A percentile compares a stretch with the other conserved stretches of the same genome.
Conservation (phyloP, 352 stramenopile species). For the Phytopythium sindhum region DNA sequence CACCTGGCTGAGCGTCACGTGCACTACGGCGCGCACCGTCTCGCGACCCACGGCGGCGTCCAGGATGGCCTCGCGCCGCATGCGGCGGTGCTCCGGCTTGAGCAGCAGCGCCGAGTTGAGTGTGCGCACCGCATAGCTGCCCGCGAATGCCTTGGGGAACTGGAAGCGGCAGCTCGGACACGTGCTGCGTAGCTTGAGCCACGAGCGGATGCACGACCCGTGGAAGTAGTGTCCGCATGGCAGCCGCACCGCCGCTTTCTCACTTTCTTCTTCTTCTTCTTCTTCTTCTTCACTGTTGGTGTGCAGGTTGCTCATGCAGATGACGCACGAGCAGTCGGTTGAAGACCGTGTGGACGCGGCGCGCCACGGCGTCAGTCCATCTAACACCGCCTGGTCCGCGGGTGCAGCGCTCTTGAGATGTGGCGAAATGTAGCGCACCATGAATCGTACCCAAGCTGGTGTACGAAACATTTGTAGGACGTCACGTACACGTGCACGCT, state of each 20-base stretch:
- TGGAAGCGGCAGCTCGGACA: constrained; percentile 95
- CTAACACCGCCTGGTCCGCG: constrained; percentile 65
- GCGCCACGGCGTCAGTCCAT: constrained; percentile 36
- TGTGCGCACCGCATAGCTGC: constrained; percentile 74
- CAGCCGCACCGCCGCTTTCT: constrained; percentile 54
- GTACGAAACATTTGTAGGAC: constrained; percentile 83
- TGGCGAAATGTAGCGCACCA: constrained; percentile 83
- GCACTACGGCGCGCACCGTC: constrained; percentile 69
- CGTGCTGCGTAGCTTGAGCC: constrained; percentile 90
- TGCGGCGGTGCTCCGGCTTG: constrained; percentile 50
- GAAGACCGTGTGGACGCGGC: constrained; percentile 9
- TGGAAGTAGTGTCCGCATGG: constrained; percentile 94
- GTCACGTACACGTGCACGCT: constrained; percentile 56
- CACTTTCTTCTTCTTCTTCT: no score
- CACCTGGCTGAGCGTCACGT: constrained; percentile 77
- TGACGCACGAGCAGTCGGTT: constrained; percentile 70
- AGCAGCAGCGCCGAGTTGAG: constrained; percentile 78
- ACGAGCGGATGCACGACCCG: constrained; percentile 89
- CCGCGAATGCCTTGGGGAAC: constrained; percentile 79
- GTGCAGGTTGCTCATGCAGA: constrained; percentile 88
- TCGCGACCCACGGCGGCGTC: constrained; percentile 49
- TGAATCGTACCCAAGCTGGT: constrained; percentile 79
- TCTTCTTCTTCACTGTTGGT: no score
- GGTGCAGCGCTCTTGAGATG: constrained; percentile 81
- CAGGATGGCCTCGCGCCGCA: constrained; percentile 57